Evolutionary conservation across 2,329 filamentous ascomycete genomes (phyloP).

Genomic region (Ascochyta clinopodiicola): DNA sequence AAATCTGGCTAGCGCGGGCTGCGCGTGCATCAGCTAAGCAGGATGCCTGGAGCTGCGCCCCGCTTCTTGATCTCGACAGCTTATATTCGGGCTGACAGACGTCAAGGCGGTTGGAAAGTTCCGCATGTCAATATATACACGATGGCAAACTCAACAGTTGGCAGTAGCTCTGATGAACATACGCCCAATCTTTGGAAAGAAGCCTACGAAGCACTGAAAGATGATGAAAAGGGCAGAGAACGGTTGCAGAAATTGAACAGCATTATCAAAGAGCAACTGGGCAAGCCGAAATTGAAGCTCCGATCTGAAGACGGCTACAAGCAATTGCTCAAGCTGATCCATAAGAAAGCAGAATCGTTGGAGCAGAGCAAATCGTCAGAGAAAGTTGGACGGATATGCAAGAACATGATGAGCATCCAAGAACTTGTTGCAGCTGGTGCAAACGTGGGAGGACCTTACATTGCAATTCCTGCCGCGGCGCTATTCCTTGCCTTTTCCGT

Average conservation of each 20-base stretch:
- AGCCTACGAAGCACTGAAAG: constrained; percentile 20
- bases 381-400: constrained; percentile 18
- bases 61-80: not conserved
- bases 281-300: constrained; percentile 20
- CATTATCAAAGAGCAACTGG: constrained; percentile 21
- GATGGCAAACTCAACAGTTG: constrained; percentile 11
- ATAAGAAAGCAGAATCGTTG: constrained; percentile 10
- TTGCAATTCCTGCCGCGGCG: constrained; percentile 25
- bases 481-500: constrained; percentile 27
- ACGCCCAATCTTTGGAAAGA: constrained; percentile 24
- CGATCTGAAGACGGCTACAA: constrained; percentile 23
- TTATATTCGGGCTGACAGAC: not conserved
- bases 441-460: constrained; percentile 24
- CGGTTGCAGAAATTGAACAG: constrained; percentile 21
- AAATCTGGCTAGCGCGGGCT: constrained; percentile 10
- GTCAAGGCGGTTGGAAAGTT: not conserved
- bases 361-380: constrained; percentile 11
- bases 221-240: constrained; percentile 20
- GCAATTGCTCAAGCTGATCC: constrained; percentile 18
- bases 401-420: constrained; percentile 22
- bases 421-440: constrained; percentile 23
- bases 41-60: constrained; percentile 6
- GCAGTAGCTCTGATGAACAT: not conserved
- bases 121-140: not conserved
- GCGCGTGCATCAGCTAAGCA: constrained; percentile 2